Percentiles rank a stretch among this genome's conserved stretches.
Evolutionary conservation across 2,329 filamentous ascomycete species (phyloP).

Genomic region (Diaporthe australafricana): DNA sequence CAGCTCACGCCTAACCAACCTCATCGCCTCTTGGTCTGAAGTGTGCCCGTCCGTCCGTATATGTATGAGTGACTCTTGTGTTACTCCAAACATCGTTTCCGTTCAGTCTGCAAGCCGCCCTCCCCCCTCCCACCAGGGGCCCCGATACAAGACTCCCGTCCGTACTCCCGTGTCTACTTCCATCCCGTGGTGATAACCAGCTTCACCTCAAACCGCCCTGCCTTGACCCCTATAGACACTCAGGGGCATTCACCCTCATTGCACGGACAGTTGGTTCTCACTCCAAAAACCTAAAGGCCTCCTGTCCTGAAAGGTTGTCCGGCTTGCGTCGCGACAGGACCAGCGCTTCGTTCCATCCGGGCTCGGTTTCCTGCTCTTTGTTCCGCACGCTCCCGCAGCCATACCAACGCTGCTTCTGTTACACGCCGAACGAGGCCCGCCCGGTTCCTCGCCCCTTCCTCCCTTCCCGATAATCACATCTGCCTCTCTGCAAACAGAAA

Average conservation of each 20-base stretch:
- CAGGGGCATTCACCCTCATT: slow-evolving; percentile 3
- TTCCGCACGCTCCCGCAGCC: slow-evolving; percentile 18
- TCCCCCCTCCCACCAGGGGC: not conserved
- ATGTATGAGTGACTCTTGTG: slow-evolving; percentile 29
- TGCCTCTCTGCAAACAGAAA: slow-evolving; percentile 21
- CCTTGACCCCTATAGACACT: slow-evolving; percentile 24
- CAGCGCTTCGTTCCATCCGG: slow-evolving; percentile 27
- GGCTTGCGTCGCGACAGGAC: slow-evolving; percentile 25
- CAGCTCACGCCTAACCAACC: slow-evolving; percentile 7
- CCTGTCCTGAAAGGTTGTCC: slow-evolving; percentile 23
- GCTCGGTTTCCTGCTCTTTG: slow-evolving; percentile 31
- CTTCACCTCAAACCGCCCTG: slow-evolving; percentile 21
- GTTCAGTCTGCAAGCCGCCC: slow-evolving; percentile 23
- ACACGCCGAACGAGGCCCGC: slow-evolving; percentile 22
- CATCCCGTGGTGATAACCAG: slow-evolving; percentile 23
- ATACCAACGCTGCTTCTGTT: slow-evolving; percentile 35
- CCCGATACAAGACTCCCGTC: slow-evolving; percentile 25
- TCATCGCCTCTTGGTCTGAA: slow-evolving; percentile 29
- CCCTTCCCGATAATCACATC: slow-evolving; percentile 22
- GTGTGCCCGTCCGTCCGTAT: slow-evolving; percentile 18
- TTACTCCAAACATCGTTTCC: slow-evolving; percentile 20
- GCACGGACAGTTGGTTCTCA: slow-evolving; percentile 12
- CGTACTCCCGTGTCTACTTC: slow-evolving; percentile 22
- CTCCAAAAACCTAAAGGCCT: slow-evolving; percentile 24
- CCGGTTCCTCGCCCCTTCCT: slow-evolving; percentile 22